phyloP scores from a whole-genome alignment of 495 filamentous ascomycete genomes.

The Aspergillus egyptiacus region DNA sequence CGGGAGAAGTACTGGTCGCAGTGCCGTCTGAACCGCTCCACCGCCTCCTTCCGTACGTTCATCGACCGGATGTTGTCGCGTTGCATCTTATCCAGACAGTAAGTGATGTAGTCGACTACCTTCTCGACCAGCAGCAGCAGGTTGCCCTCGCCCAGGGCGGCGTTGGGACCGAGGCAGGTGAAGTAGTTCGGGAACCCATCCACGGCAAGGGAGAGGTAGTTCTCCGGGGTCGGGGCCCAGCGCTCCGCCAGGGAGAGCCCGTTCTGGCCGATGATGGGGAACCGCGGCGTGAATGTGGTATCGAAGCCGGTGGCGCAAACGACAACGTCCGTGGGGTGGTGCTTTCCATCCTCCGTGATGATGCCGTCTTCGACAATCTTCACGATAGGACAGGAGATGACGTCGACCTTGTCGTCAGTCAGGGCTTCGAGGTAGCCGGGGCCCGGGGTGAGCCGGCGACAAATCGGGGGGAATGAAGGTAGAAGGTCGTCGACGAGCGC shows the following conservation, averaged over 20 bases:
- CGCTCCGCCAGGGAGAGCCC: slow-evolving; percentile 43
- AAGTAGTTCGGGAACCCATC: slow-evolving; percentile 65
- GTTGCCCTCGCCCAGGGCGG: slow-evolving; percentile 43
- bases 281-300: slow-evolving; percentile 43
- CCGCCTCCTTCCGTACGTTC: slow-evolving; percentile 33
- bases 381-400: slow-evolving; percentile 36
- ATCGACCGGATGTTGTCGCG: slow-evolving; percentile 44
- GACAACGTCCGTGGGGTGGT: slow-evolving; percentile 35
- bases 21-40: slow-evolving; percentile 40
- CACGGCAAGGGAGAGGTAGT: slow-evolving; percentile 54
- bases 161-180: slow-evolving; percentile 45
- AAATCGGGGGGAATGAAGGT: slow-evolving; percentile 43
- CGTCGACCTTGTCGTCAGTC: slow-evolving; percentile 40
- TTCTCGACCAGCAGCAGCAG: slow-evolving; percentile 42
- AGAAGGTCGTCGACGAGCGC: slow-evolving; percentile 30
- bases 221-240: slow-evolving; percentile 48
- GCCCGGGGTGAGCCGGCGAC: slow-evolving; percentile 47
- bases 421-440: slow-evolving; percentile 47
- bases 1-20: slow-evolving; percentile 43
- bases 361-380: slow-evolving; percentile 44
- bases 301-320: slow-evolving; percentile 54
- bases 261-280: slow-evolving; percentile 43
- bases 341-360: slow-evolving; percentile 41
- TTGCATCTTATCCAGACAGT: slow-evolving; percentile 45
- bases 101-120: slow-evolving; percentile 47